Evolutionary conservation across 1,139 yeast genomes (phyloP).

Genomic region (Pichia sp.): DNA sequence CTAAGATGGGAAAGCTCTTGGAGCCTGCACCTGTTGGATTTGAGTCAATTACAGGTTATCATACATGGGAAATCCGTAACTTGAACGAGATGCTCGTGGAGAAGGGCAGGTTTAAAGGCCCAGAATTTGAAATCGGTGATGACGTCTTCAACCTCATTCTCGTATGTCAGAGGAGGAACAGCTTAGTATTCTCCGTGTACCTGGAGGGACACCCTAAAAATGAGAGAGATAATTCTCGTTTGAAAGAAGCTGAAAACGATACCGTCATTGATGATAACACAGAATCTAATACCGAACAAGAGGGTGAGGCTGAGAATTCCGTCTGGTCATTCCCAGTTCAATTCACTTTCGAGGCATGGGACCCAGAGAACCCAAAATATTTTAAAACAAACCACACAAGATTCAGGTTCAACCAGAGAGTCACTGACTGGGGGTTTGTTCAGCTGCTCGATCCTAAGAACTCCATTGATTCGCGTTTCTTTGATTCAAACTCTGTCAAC

Average conservation of each 20-base stretch:
- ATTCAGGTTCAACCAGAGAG: constrained; percentile 70
- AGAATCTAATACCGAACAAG: too few relatives aligned
- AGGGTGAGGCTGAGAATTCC: too few relatives aligned
- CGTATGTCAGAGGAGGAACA: constrained; percentile 6
- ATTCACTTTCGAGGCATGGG: constrained; percentile 81
- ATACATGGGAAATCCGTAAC: constrained; percentile 71
- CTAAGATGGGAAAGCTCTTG: constrained; percentile 15
- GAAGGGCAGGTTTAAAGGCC: constrained; percentile 37
- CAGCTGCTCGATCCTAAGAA: constrained; percentile 58
- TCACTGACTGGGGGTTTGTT: constrained; percentile 95
- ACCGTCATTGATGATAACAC: constrained; percentile 1
- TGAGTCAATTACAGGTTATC: constrained; percentile 34
- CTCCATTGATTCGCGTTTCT: constrained; percentile 30
- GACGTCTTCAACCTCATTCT: constrained; percentile 9
- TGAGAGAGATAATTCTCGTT: constrained; percentile 3
- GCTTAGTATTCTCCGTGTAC: constrained; percentile 46
- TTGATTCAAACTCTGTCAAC: constrained; percentile 54
- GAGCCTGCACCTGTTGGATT: constrained; percentile 29
- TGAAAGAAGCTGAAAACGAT: constrained; percentile 8
- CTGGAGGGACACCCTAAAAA: constrained; percentile 51
- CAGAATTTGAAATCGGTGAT: constrained; percentile 51
- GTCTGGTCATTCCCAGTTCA: constrained; percentile 88
- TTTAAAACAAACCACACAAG: constrained; percentile 62
- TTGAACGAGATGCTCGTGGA: constrained; percentile 39
- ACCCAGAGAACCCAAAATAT: constrained; percentile 60